Conservation (phyloP, 1,139 yeast genomes). For the Martiniozyma asiatica region DNA sequence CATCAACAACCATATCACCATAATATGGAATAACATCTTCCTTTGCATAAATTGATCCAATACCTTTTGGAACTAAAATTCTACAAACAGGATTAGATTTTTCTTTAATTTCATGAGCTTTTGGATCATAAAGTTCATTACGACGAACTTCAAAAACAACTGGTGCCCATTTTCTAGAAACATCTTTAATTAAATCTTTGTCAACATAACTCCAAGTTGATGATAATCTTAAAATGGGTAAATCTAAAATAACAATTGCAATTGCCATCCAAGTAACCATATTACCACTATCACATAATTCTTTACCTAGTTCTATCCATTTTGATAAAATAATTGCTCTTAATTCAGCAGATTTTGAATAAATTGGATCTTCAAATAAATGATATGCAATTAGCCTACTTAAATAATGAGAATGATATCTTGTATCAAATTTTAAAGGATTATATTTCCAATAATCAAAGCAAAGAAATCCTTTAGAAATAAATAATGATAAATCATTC, state of each 20-base stretch:
- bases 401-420: constrained; percentile 59
- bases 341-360: constrained; percentile 24
- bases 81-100: constrained; percentile 28
- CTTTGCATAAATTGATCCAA: constrained; percentile 68
- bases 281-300: constrained; percentile 72
- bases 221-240: constrained; percentile 64
- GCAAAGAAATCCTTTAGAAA: constrained; percentile 20
- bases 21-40: constrained; percentile 79
- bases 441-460: constrained; percentile 31
- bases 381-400: constrained; percentile 65
- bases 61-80: constrained; percentile 80
- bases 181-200: constrained; percentile 43
- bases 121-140: constrained; percentile 7
- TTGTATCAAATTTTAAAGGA: constrained; percentile 60
- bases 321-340: constrained; percentile 62
- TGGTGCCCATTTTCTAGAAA: constrained; percentile 86
- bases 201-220: constrained; percentile 72
- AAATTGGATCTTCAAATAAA: constrained; percentile 38
- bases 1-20: constrained; percentile 59
- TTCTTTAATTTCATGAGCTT: background rate
- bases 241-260: constrained; percentile 72
- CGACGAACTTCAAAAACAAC: constrained; percentile 64
- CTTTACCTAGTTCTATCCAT: constrained; percentile 82
- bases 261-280: constrained; percentile 94
- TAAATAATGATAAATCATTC: constrained; percentile 45